Percentiles rank a stretch among this genome's conserved stretches.
Conservation (phyloP, 768 basidiomycete genomes). For the Cantharellus anzutake region DNA sequence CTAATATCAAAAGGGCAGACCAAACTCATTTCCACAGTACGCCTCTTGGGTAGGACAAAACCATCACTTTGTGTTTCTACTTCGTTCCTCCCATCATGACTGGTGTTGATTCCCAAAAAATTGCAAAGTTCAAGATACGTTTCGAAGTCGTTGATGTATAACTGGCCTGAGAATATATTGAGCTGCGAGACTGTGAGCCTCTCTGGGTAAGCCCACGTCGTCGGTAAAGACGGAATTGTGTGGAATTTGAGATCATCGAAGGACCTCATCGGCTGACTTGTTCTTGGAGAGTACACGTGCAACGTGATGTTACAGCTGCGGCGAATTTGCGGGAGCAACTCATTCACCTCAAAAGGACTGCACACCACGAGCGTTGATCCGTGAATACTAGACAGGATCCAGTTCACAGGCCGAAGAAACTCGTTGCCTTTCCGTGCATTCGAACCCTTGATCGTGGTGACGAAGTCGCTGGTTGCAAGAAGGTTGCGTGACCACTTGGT, state of each 20-base stretch:
- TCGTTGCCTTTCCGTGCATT: not conserved
- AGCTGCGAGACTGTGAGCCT: not conserved
- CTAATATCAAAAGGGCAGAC: no score
- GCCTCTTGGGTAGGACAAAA: no score
- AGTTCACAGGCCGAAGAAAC: slow-evolving; percentile 3
- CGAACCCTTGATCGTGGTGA: not conserved
- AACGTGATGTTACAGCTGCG: not conserved
- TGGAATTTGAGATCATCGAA: slow-evolving; percentile 4
- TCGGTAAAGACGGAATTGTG: not conserved
- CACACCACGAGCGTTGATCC: not conserved
- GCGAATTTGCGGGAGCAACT: slow-evolving; percentile 4
- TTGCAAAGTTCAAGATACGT: not conserved
- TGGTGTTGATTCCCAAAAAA: not conserved
- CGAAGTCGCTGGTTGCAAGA: not conserved
- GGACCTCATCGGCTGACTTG: not conserved
- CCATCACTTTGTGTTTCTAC: no score
- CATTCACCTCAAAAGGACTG: slow-evolving; percentile 2
- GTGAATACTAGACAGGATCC: slow-evolving; percentile 1
- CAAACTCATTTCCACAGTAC: no score
- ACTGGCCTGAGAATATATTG: slow-evolving; percentile 1
- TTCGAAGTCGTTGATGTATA: not conserved
- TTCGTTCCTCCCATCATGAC: not conserved
- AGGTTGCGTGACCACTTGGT: not conserved
- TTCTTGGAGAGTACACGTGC: slow-evolving; percentile 2
- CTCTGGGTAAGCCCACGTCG: not conserved